Evolutionary conservation across 257 asterid genomes (phyloP).

Genomic region (Osmanthus fragrans): DNA sequence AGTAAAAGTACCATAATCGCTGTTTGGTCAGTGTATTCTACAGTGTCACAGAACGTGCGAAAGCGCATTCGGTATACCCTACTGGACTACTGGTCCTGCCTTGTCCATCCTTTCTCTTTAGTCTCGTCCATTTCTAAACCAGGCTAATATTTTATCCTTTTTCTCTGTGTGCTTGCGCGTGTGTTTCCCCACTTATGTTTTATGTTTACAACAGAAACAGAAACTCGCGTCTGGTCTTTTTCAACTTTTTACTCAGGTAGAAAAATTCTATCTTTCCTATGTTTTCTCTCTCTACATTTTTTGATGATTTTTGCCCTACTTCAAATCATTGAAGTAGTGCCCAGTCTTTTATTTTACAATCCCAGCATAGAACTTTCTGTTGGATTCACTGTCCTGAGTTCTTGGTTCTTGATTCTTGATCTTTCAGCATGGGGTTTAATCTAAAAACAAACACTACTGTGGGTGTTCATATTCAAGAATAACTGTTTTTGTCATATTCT

Average conservation of each 20-base stretch:
- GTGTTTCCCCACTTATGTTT: constrained; percentile 7
- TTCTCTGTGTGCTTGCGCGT: constrained; percentile 1
- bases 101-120: neutral
- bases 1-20: no score
- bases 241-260: constrained; percentile 5
- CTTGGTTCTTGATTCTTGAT: neutral
- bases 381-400: neutral
- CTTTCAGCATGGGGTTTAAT: neutral
- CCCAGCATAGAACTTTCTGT: neutral
- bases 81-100: neutral
- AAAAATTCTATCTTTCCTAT: neutral
- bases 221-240: constrained; percentile 10
- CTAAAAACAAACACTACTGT: neutral
- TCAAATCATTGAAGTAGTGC: neutral
- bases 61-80: neutral
- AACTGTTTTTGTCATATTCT: constrained; percentile 26
- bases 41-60: constrained; percentile 6
- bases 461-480: constrained; percentile 23
- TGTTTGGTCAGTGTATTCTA: no score
- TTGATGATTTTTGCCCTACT: neutral
- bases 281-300: neutral
- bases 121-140: constrained; percentile 21
- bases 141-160: constrained; percentile 4
- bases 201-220: neutral
- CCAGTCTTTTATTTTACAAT: neutral